Base-by-base conservation (phyloP, 345 rosid species). In the Populus ilicifolia region DNA sequence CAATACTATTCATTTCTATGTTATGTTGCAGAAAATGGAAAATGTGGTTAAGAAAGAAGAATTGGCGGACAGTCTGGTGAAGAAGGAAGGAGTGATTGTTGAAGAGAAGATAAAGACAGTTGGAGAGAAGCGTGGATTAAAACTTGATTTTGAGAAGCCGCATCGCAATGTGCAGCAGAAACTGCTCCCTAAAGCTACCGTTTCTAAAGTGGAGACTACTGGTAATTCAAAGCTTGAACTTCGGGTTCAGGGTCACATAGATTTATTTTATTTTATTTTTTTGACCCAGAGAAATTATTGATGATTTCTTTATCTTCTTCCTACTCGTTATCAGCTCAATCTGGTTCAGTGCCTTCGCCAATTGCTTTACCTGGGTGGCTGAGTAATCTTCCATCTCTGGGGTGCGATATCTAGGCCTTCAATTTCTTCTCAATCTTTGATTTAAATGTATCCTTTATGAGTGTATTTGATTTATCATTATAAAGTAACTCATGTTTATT, bases 111-210 rank as follows among this genome's bases (percentile, higher is more conserved):
- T 62, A 20, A 71, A 48, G 69, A 3, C 61, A n/a, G 43, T 46
- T 72, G 77, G 16, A 23, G 80, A 65, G 29, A 86, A 81, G 23
- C 59, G 69, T 12, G 77, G 82, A 72, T 80, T 78, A 71, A 84
- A 80, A 76, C 72, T 83, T 79, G 88, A 86, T 82, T 72, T 84
- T 43, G 87, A 84, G 82, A 85, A 83, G 50, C 81, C 75, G 1
- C 67, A 76, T 71, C 82, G 59, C 50, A 82, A 75, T 73, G 89
- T 73, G 44, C 82, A 76, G 74, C 82, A 78, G 54, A 79, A 59
- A 11, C 74, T 5, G 44, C 82, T 68, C 17, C 48, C 65, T 20
- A 74, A 78, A 75, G 38, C 84, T 75, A 75, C 33, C 73, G 21
- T 46, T 70, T 46, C 74, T 23, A 82, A 78, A 78, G 64, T 62